Evolutionary conservation across 768 basidiomycete genomes (phyloP), one percentile per base, ranked within the genome.

Genomic region (Suillus occidentalis): DNA sequence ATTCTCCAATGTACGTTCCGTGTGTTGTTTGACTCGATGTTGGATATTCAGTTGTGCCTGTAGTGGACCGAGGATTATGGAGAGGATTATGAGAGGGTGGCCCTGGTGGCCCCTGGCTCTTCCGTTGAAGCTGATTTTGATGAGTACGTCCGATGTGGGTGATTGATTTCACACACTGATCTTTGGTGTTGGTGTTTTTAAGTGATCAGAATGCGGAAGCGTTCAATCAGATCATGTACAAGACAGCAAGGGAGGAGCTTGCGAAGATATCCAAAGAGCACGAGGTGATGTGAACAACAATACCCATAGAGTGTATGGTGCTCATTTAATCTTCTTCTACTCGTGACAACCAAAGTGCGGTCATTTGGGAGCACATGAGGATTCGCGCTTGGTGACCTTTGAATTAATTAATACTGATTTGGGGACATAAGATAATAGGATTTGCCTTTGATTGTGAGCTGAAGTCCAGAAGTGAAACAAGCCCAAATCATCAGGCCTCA

Each of bases 201-300:
- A 59, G 58, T 59, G 39, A 28, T 42, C 58, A 10, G 40, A 59
- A 59, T 6, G 58, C 58, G 25, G 40, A 42, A 20, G 58, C 25
- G 39, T 59, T 59, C 25, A 59, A 59, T 42, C 58, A 28, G 58
- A 40, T 59, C 25, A 59, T 42, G 58, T 59, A 59, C 2, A 59
- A 42, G 40, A 28, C 58, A 1, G 58, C 58, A 59, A 59, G 58
- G 10, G 25, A 42, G 18, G 58, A 59, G 4, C 58, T 59, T 0
- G 58, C 39, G 18, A 59, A 40, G 40, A 59, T 59, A 31, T 59
- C 39, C 40, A 42, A 42, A 25, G 58, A 42, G 12, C 58, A 42
- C 4, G 58, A 59, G 25, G 10, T 59, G 6, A 31, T 28, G 18
- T 59, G 12, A 40, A 58, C 3, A 20, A 57, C 1, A n/a, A n/a